Conservation (phyloP, 2,329 filamentous ascomycete species). For the Xylariaceae sp. region DNA sequence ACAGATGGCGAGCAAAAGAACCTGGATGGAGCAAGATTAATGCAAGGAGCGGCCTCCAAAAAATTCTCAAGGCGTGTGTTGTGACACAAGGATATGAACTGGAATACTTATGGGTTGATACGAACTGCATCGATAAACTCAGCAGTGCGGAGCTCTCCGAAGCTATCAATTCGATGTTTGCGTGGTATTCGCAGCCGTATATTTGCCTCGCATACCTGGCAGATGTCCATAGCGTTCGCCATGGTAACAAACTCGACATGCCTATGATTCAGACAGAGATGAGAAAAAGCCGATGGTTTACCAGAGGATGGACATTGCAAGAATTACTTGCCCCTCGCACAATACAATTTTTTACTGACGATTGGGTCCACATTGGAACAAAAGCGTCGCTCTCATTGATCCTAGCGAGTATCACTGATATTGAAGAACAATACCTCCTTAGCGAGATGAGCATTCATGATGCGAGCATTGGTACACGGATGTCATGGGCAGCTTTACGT, state of each 20-base stretch:
- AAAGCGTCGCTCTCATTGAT: not conserved
- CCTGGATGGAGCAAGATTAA: not conserved
- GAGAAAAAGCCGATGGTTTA: slow-evolving; percentile 3
- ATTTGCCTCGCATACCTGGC: slow-evolving; percentile 6
- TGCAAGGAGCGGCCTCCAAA: not conserved
- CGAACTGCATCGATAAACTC: not conserved
- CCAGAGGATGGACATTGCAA: slow-evolving; percentile 2
- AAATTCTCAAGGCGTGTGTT: not conserved
- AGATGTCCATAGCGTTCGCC: not conserved
- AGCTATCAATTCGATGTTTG: slow-evolving; percentile 11
- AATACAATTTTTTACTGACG: not conserved
- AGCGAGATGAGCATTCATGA: not conserved
- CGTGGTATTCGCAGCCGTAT: not conserved
- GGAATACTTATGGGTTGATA: not conserved
- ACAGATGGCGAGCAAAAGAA: not conserved
- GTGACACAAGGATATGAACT: not conserved
- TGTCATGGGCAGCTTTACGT: slow-evolving; percentile 6
- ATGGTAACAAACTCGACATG: not conserved
- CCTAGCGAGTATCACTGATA: not conserved
- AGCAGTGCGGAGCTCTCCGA: not conserved
- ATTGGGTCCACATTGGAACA: slow-evolving; percentile 1
- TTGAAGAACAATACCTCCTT: not conserved
- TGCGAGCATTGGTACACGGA: not conserved
- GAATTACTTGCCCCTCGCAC: slow-evolving; percentile 3
- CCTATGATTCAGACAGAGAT: not conserved